Conservation (phyloP, 257 asterid species). For the Primulina tabacum region DNA sequence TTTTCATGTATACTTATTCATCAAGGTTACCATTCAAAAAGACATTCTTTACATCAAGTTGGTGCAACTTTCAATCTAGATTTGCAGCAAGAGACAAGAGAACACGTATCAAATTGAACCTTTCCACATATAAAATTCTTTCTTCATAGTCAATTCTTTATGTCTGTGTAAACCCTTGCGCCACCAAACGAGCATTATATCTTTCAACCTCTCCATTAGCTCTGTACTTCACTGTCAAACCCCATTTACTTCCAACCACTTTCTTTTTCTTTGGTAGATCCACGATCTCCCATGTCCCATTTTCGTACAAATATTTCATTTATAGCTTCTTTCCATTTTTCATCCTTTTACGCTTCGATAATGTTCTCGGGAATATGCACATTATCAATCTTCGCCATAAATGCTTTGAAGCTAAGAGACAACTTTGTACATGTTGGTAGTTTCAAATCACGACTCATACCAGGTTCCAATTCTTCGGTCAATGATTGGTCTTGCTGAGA, state of each 20-base stretch:
- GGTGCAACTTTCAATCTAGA: neutral
- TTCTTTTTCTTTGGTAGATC: neutral
- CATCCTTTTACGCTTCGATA: neutral
- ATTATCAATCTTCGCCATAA: neutral
- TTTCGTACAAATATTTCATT: neutral
- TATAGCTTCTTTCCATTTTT: neutral
- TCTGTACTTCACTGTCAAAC: neutral
- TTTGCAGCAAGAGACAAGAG: neutral
- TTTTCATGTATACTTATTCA: neutral
- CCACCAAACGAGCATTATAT: neutral
- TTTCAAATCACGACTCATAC: no score
- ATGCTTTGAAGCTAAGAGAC: neutral
- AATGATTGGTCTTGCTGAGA: no score
- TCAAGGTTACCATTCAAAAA: neutral
- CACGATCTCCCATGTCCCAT: neutral
- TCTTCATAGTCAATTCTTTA: neutral
- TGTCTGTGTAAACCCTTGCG: neutral
- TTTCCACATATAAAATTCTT: neutral
- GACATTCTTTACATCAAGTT: neutral
- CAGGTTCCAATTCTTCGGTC: no score
- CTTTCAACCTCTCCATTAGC: conserved; percentile 8
- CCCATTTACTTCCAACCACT: neutral
- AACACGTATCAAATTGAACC: neutral
- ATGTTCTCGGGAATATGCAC: neutral
- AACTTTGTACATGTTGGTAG: conserved; percentile 1